phyloP scores from a whole-genome alignment of 495 filamentous ascomycete species.

The Neurospora discreta region DNA sequence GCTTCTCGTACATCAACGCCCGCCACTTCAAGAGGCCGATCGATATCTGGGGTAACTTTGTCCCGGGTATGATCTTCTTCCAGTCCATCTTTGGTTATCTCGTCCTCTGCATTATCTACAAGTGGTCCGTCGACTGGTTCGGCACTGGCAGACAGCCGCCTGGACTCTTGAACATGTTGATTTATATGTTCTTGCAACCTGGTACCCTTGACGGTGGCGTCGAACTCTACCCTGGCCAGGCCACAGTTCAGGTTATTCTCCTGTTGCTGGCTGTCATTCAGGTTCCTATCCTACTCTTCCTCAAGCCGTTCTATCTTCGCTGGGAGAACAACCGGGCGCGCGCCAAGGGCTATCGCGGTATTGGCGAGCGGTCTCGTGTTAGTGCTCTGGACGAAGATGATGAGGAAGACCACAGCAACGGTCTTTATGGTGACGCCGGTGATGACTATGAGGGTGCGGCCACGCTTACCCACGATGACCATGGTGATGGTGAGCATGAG shows the following conservation, averaged over 20 bases:
- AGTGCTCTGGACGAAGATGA: conserved; percentile 83
- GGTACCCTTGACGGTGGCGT: conserved; percentile 54
- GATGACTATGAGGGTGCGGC: conserved; percentile 72
- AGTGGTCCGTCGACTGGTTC: conserved; percentile 88
- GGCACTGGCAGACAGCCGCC: conserved; percentile 57
- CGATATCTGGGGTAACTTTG: conserved; percentile 93
- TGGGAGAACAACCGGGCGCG: conserved; percentile 85
- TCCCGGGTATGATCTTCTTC: conserved; percentile 99
- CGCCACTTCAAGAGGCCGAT: conserved; percentile 87
- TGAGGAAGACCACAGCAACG: conserved; percentile 36
- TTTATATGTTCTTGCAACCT: conserved; percentile 96
- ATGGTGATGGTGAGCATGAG: conserved; percentile 67
- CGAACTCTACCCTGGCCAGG: conserved; percentile 68
- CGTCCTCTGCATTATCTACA: conserved; percentile 86
- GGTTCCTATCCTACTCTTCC: conserved; percentile 82
- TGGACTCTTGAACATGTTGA: conserved; percentile 93
- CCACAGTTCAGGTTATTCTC: conserved; percentile 59
- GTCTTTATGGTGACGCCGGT: conserved; percentile 61
- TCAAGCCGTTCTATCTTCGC: conserved; percentile 90
- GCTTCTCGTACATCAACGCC: conserved; percentile 85
- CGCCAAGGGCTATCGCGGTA: conserved; percentile 78
- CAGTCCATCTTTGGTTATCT: conserved; percentile 98
- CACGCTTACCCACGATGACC: conserved; percentile 76
- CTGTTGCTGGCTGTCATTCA: conserved; percentile 75
- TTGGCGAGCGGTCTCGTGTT: conserved; percentile 77